Base-by-base conservation (phyloP, 1,139 yeast species). In the Lizanozyma gosingica region DNA sequence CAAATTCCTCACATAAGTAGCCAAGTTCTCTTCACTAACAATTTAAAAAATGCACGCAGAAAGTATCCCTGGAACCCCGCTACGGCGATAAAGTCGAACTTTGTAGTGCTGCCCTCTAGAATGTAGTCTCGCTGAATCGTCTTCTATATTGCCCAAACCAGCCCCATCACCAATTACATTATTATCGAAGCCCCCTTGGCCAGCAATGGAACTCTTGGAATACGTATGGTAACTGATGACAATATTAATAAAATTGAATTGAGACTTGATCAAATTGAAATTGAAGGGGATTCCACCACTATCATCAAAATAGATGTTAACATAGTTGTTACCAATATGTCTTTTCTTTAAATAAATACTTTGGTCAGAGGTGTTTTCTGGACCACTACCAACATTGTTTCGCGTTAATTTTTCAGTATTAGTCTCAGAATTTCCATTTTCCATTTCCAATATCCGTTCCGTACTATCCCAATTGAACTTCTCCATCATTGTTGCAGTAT, bases 251-350 rank as follows among this genome's bases (percentile, higher is more conserved):
- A 86, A 86, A 51, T 83, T 86, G 67, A 87, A 87, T 59, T 87
- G 95, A 14, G 88, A 76, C 54, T 76, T 74, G 46, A 87, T 78
- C 35, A 80, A 59, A 49, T 83, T 83, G 62, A 84, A 83, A 47
- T 82, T 76, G 60, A 83, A 84, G 4, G 79, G 76, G 11, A 63
- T 57, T 3, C 68, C 73, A 1, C 78, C 78, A 14, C 88, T 78
- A 49, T 86, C 95, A 54, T 86, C 87, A 60, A 77, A 87, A 56
- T 73, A 86, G 36, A 86, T 76, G 53, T 83, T 84, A 41, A 87
- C 94, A 56, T 80, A 80, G 55, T 86, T 77, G 60, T 87, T 87
- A 3, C 96, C 96, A 48, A 87, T 83, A 54, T 87, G 96, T 41
- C 92, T 63, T 57, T 87, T 87, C 57, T 86, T 87, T 54, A 71